phyloP scores from a whole-genome alignment of 148 eudicot species.

The Nyssa sinensis region DNA sequence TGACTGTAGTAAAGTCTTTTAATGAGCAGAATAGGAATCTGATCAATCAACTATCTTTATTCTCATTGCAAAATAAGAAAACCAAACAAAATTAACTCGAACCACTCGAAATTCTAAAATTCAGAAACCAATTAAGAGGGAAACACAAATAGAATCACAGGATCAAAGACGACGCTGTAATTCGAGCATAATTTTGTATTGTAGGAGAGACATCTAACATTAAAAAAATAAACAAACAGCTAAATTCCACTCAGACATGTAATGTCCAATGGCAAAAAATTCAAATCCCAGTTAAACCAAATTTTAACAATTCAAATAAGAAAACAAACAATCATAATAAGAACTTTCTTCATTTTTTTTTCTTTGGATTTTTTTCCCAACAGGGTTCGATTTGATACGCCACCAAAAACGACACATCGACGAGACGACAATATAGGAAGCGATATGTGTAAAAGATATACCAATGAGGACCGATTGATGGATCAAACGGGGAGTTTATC shows the following conservation, averaged over 20 bases:
- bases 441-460: no score
- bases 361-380: not conserved
- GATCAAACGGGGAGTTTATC: conserved; percentile 64
- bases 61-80: not conserved
- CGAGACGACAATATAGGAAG: not conserved
- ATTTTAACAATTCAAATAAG: not conserved
- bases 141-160: not conserved
- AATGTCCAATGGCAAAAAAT: not conserved
- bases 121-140: not conserved
- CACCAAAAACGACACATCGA: not conserved
- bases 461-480: not conserved
- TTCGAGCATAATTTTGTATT: not conserved
- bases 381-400: not conserved
- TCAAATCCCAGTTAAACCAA: not conserved
- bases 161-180: not conserved
- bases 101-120: not conserved
- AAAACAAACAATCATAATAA: not conserved
- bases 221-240: not conserved
- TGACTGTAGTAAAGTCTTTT: no score
- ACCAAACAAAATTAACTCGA: not conserved
- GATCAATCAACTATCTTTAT: no score
- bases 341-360: not conserved
- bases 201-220: not conserved
- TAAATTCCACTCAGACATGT: not conserved
- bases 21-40: no score